Conservation (phyloP, 305 asterid species). For the Solanum hybrid region DNA sequence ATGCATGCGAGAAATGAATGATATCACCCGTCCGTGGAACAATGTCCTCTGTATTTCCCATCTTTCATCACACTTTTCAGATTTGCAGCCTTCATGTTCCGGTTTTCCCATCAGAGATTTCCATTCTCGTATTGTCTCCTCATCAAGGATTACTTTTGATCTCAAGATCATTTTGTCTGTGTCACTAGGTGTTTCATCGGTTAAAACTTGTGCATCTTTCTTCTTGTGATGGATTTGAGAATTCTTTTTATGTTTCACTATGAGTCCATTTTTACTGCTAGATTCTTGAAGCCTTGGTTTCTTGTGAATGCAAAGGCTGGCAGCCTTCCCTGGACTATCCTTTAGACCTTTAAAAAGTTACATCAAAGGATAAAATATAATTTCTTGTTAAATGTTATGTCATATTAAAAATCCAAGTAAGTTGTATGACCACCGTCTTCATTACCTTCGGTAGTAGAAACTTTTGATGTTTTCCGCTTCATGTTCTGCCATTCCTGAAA, state of each 20-base stretch:
- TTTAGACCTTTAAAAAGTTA: not conserved
- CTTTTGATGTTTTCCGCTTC: not conserved
- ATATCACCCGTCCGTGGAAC: constrained; percentile 7
- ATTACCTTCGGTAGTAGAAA: not conserved
- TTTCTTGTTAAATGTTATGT: not conserved
- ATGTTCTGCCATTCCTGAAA: not conserved
- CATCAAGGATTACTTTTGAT: constrained; percentile 12
- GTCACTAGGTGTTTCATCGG: not conserved
- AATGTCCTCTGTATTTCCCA: constrained; percentile 12
- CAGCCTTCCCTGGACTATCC: not conserved
- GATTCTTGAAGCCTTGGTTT: not conserved
- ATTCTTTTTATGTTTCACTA: not conserved
- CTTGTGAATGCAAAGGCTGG: not conserved
- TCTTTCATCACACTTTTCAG: not conserved
- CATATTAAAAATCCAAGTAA: not conserved
- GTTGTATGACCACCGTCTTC: not conserved
- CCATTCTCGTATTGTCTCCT: constrained; percentile 9
- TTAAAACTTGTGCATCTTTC: not conserved
- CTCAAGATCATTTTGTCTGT: not conserved
- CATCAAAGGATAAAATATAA: not conserved
- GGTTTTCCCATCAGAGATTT: not conserved
- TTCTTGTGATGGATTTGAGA: not conserved
- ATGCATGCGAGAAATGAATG: constrained; percentile 22
- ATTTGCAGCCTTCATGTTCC: not conserved
- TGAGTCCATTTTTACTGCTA: not conserved